Base-by-base conservation (phyloP, 768 basidiomycete genomes). In the Russula compacta region DNA sequence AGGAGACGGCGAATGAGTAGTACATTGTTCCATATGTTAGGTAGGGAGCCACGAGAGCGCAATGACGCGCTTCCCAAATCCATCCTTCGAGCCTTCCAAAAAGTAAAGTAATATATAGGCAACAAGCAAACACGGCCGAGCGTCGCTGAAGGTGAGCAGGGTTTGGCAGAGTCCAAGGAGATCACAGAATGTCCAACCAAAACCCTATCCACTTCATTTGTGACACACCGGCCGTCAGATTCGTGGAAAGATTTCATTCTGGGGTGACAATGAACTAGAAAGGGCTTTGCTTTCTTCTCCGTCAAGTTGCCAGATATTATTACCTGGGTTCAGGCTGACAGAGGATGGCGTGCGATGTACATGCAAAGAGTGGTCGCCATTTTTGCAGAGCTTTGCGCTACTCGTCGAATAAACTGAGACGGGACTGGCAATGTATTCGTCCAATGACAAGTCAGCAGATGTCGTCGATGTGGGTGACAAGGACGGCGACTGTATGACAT, bases 281-380 rank as follows among this genome's bases (percentile, higher is more conserved):
- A 67, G 56, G 57, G 55, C 52, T 42, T 62, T 48, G 68, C 76
- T 82, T 72, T 90, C 87, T 67, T 87, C 85, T 19, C 84, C 84
- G 60, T 87, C 87, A 43, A 90, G 67, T 54, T 77, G 78, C 87
- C 87, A 90, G 58, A 90, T 90, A 61, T 82, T 90, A 61, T 82
- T 87, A 9, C 73, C 73, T 29, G 79, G 67, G 48, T 76, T 69
- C 19, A 74, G 69, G 50, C 68, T 71, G 24, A 69, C 56, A 63
- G 68, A 59, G 5, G 59, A 53, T 11, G 67, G 46, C 36, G 59
- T 63, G 43, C 50, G 64, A 52, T 61, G 64, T 19, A 54, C 39
- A 44, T n/a, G 56, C 36, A 51, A 32, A n/a, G 49, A 35, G 60
- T 43, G 54, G 56, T 54, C 58, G 53, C 57, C 51, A 61, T 60